phyloP scores from a whole-genome alignment of 345 rosid species.

The Pugionium dolabratum region DNA sequence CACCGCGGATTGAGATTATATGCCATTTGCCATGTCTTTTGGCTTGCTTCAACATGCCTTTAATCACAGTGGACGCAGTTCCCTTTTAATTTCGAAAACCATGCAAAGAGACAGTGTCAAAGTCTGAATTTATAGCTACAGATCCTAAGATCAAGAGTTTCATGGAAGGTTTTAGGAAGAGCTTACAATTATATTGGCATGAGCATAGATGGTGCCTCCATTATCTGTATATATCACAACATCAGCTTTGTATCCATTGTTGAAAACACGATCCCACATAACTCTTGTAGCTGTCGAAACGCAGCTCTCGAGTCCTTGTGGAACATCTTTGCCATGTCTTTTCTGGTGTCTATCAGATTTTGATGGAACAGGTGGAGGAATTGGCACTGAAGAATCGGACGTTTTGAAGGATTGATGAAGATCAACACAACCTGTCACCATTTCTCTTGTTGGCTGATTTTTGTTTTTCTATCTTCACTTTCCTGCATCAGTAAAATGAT shows the following conservation, averaged over 20 bases:
- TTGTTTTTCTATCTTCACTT: conserved; percentile 1
- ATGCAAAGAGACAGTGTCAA: conserved; percentile 11
- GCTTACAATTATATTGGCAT: conserved; percentile 71
- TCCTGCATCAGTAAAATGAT: conserved; percentile 16
- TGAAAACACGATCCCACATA: conserved; percentile 75
- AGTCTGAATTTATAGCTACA: neutral
- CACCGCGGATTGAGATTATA: conserved; percentile 68
- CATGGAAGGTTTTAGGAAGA: neutral
- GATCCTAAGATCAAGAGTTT: neutral
- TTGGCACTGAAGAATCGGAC: conserved; percentile 52
- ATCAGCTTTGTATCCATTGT: conserved; percentile 71
- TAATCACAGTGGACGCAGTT: conserved; percentile 74
- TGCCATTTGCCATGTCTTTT: conserved; percentile 48
- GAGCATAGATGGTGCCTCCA: conserved; percentile 64
- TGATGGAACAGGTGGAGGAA: conserved; percentile 54
- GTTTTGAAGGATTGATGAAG: conserved; percentile 27
- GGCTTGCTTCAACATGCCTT: conserved; percentile 69
- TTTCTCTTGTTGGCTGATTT: too few species aligned
- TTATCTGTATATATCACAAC: conserved; percentile 54
- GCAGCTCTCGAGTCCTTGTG: conserved; percentile 32
- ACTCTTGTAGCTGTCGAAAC: conserved; percentile 49
- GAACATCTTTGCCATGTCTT: conserved; percentile 19
- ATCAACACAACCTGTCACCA: conserved; percentile 36
- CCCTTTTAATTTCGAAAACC: conserved; percentile 51
- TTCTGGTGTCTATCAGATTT: conserved; percentile 27